Percentiles rank a stretch among this genome's conserved stretches.
Conservation (phyloP, 495 filamentous ascomycete species). For the Letharia columbiana region DNA sequence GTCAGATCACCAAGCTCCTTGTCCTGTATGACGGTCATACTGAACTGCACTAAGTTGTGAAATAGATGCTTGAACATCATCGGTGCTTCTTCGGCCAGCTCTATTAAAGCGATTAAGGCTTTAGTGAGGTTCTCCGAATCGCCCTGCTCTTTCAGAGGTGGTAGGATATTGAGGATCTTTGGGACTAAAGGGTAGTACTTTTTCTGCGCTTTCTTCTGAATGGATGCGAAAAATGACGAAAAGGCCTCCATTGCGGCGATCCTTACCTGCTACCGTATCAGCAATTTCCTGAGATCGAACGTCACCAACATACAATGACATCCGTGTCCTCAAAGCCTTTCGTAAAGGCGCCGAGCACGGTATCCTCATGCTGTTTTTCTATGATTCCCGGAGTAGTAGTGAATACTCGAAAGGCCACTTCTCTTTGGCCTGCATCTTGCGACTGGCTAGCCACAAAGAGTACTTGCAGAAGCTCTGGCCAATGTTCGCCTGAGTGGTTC, state of each 20-base stretch:
- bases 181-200: slow-evolving; percentile 83
- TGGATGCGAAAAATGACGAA: slow-evolving; percentile 84
- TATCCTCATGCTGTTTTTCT: slow-evolving; percentile 85
- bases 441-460: slow-evolving; percentile 86
- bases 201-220: slow-evolving; percentile 73
- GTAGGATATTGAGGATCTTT: slow-evolving; percentile 83
- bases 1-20: slow-evolving; percentile 86
- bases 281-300: slow-evolving; percentile 9
- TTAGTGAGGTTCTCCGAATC: slow-evolving; percentile 86
- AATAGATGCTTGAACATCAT: slow-evolving; percentile 96
- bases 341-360: slow-evolving; percentile 73
- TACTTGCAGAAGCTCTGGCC: slow-evolving; percentile 80
- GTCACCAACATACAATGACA: slow-evolving; percentile 49
- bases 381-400: slow-evolving; percentile 93
- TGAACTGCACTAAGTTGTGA: slow-evolving; percentile 82
- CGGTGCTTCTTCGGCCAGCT: slow-evolving; percentile 81
- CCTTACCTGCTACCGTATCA: slow-evolving; percentile 50
- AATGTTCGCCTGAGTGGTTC: slow-evolving; percentile 56
- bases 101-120: slow-evolving; percentile 82
- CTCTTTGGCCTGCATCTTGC: slow-evolving; percentile 67
- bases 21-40: slow-evolving; percentile 84
- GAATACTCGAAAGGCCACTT: slow-evolving; percentile 89
- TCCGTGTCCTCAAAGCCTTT: slow-evolving; percentile 87
- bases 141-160: slow-evolving; percentile 79
- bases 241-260: slow-evolving; percentile 95